A percentile compares a stretch with the other conserved stretches of the same genome.
phyloP scores from a whole-genome alignment of 2,329 filamentous ascomycete species.

The Paecilomyces dactylethromorphus region DNA sequence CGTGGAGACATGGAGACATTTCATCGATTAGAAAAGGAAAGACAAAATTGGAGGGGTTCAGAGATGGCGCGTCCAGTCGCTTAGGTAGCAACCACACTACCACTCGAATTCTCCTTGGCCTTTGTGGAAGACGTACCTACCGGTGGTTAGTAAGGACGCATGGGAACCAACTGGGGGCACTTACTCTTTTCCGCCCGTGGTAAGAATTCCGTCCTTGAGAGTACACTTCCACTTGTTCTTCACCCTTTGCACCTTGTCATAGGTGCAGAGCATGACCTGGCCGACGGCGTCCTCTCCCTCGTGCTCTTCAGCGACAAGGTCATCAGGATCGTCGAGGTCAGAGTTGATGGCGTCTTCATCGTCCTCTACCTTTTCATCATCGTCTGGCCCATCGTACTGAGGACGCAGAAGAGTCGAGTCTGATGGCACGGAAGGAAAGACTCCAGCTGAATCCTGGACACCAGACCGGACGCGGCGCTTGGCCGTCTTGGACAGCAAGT shows the following conservation, averaged over 20 bases:
- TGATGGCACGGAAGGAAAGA: conserved; percentile 3
- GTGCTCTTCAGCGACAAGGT: conserved; percentile 74
- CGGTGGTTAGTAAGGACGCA: conserved; percentile 16
- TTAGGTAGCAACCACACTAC: conserved; percentile 46
- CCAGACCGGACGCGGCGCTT: conserved; percentile 25
- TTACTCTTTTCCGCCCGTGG: conserved; percentile 83
- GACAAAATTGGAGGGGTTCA: background rate
- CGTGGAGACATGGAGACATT: background rate
- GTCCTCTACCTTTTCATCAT: conserved; percentile 52
- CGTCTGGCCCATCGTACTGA: conserved; percentile 53
- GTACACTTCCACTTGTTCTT: conserved; percentile 99
- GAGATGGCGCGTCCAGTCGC: background rate
- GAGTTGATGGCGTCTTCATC: conserved; percentile 98
- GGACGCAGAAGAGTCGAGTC: conserved; percentile 19
- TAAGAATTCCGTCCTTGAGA: conserved; percentile 91
- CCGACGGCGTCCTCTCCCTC: conserved; percentile 78
- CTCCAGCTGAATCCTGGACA: background rate
- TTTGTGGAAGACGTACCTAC: conserved; percentile 90
- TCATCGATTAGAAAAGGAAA: background rate
- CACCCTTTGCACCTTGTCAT: conserved; percentile 97
- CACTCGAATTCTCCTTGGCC: conserved; percentile 96
- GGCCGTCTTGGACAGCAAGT: conserved; percentile 26
- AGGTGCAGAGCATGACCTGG: conserved; percentile 97
- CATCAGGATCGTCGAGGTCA: conserved; percentile 90
- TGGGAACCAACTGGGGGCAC: conserved; percentile 20